Conservation (phyloP, 257 asterid genomes). For the Scutellaria barbata region DNA sequence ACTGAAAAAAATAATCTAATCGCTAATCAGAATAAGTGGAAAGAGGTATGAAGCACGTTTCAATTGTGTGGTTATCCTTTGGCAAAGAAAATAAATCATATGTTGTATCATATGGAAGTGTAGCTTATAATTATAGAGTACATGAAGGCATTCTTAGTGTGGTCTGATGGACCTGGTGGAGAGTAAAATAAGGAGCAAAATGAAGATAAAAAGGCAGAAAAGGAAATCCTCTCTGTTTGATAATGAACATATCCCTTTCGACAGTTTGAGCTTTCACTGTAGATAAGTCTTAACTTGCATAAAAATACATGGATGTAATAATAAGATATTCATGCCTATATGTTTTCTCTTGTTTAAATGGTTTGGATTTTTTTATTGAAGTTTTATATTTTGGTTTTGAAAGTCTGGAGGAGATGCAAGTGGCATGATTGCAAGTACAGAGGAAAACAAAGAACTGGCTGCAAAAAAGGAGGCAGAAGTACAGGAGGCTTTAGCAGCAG, state of each 20-base stretch:
- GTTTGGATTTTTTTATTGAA: slow-evolving; percentile 1
- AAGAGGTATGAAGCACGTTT: background rate
- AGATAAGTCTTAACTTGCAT: background rate
- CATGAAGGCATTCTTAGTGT: background rate
- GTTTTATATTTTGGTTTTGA: slow-evolving; percentile 14
- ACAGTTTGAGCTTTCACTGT: background rate
- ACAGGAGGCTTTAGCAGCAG: slow-evolving; percentile 68
- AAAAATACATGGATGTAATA: background rate
- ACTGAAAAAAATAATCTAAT: too few relatives aligned
- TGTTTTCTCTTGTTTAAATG: slow-evolving; percentile 21
- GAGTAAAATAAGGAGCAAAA: background rate
- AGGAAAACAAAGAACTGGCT: slow-evolving; percentile 63
- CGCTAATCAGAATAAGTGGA: background rate
- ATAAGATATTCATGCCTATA: background rate
- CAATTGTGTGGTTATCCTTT: background rate
- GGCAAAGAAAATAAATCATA: background rate
- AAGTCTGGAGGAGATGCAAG: slow-evolving; percentile 73
- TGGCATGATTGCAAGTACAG: slow-evolving; percentile 53
- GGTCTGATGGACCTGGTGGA: background rate
- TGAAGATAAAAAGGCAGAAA: background rate
- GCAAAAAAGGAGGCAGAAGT: slow-evolving; percentile 74
- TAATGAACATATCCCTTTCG: background rate
- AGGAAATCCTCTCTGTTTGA: background rate
- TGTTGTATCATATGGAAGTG: background rate
- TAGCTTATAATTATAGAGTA: background rate